Base-by-base conservation (phyloP, 2,329 filamentous ascomycete genomes). In the Xylariales sp. region DNA sequence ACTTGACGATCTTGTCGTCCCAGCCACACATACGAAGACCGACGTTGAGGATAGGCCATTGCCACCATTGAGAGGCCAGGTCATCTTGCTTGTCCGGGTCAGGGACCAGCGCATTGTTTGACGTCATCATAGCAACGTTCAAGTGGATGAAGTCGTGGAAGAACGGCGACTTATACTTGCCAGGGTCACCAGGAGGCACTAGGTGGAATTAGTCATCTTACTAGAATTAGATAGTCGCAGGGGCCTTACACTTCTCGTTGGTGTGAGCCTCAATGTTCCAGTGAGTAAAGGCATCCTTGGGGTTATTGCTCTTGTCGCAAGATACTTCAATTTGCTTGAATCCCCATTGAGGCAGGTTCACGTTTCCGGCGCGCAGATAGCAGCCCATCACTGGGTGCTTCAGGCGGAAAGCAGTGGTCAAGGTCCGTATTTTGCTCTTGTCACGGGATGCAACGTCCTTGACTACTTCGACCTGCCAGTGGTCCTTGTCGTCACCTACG, bases 71-170 rank as follows among this genome's bases (percentile, higher is more conserved):
- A 11, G 93, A 98, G 22, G 93, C 93, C 35, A 98, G 80, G 58
- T 98, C 93, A 58, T 98, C 93, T 65, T 98, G 93, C 78, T 98
- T 98, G 64, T 98, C 93, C 4, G 93, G 91, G 58, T 98, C 93
- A 4, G 93, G 93, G 15, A 98, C 88, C 33, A 98, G 80, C 18
- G 93, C 93, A 60, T 98, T 98, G 76, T 98, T 98, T 28, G 93
- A 97, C 3, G 93, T 98, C 91, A 97, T 96, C 93, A 98, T 98
- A 48, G 93, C 93, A 47, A 98, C 93, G 62, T 98, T 98, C 47
- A 97, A 73, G 64, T 98, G 93, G 49, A 98, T 84, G 58, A 98
- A 98, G 65, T 98, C 93, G 61, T 95, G 90, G 59, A 95, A 74
- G 76, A 98, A 98, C 3, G 94, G 93, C 25, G 91, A 97, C 70